Percentiles rank a stretch among this genome's conserved stretches.
Evolutionary conservation across 495 filamentous ascomycete species (phyloP).

Genomic region (Staphylotrichum longicolle): DNA sequence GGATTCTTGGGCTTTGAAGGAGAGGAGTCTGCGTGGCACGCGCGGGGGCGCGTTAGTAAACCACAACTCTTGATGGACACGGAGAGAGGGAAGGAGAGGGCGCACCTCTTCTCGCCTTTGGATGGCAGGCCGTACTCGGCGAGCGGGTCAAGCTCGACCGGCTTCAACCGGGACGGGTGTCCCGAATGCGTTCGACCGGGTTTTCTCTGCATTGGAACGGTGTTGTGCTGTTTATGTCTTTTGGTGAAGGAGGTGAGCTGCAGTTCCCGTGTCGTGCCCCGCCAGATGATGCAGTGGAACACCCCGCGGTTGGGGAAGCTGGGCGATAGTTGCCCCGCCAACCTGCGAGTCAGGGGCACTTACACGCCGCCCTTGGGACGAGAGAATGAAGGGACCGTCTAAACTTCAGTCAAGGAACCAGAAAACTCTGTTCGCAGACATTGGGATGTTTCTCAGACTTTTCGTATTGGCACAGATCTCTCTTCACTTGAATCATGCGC

Average conservation of each 20-base stretch:
- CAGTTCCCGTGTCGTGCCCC: too few species aligned
- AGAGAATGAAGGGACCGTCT: too few species aligned
- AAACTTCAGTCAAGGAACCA: too few species aligned
- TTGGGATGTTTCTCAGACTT: too few species aligned
- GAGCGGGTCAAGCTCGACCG: conserved; percentile 66
- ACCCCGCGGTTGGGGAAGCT: background rate
- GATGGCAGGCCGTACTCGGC: conserved; percentile 79
- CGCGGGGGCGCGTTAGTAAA: background rate
- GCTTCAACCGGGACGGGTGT: conserved; percentile 66
- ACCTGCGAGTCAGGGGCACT: too few species aligned
- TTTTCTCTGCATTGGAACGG: conserved; percentile 31
- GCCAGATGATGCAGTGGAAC: too few species aligned
- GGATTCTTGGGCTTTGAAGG: conserved; percentile 69
- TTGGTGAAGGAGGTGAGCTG: background rate
- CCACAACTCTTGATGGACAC: too few species aligned
- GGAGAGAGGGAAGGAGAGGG: background rate
- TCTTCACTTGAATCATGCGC: too few species aligned
- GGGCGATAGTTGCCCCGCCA: conserved; percentile 3
- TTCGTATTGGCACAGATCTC: too few species aligned
- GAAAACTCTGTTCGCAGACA: too few species aligned
- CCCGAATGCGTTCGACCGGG: conserved; percentile 50
- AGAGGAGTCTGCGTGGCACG: conserved; percentile 60
- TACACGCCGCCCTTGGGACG: too few species aligned
- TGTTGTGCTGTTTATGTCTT: background rate
- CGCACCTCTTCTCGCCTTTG: conserved; percentile 68